Base-by-base conservation (phyloP, 1,284 basidiomycete species). In the Athelia sp. region DNA sequence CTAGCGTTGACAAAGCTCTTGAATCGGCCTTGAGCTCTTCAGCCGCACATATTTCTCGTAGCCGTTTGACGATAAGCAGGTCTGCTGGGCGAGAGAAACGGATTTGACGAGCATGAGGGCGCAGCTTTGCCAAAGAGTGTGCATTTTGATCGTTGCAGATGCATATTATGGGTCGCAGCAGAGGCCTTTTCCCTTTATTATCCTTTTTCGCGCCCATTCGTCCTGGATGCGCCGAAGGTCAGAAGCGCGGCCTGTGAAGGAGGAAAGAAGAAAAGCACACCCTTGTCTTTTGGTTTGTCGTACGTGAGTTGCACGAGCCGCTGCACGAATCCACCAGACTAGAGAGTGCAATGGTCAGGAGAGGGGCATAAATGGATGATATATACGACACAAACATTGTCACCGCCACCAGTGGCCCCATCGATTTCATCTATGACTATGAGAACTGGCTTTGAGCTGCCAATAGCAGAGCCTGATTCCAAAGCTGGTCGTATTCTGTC, bases 351-450 rank as follows among this genome's bases (percentile, higher is more conserved):
- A 47, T 44, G 35, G 45, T 52, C 23, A 47, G 2, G 46, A 38
- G 26, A 31, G 9, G 32, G 1, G 21, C 38, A 34, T 14, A 50
- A 22, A n/a, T n/a, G n/a, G n/a, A n/a, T n/a, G 21, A 32, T 43
- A 13, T 29, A 13, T 29, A 22, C 21, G 38, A 55, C 38, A 64
- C 88, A 56, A 62, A 94, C 93, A 52, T 81, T 86, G 51, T 97
- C 94, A 4, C 90, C 86, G 8, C 86, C 82, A 9, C 90, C 90
- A 22, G 93, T 96, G 4, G 94, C 96, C 2, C 97, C 97, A 60
- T 99, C 97, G 56, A 99, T 93, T 69, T 99, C 97, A 64, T 99
- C 97, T 50, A 99, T 91, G 23, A 99, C 76, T 14, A 98, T 78
- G 31, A 97, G 79, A 15, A 92, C 90, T 11, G 97, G 97, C 59